A percentile compares a stretch with the other conserved stretches of the same genome.
Evolutionary conservation across 768 basidiomycete species (phyloP).

Genomic region (Piloderma croceum): DNA sequence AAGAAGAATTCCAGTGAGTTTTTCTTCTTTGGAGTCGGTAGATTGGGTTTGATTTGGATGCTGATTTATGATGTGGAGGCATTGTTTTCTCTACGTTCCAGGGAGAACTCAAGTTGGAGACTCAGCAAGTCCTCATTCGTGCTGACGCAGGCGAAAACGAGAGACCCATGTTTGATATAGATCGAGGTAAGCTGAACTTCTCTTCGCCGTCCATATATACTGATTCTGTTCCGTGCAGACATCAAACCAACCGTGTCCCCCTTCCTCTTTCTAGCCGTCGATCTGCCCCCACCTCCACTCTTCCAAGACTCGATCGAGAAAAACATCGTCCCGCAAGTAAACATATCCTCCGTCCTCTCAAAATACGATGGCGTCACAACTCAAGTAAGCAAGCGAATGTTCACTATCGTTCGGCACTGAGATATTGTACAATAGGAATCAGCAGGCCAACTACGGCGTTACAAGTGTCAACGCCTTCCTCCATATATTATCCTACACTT

Average conservation of each 20-base stretch:
- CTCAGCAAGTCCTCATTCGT: constrained; percentile 86
- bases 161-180: constrained; percentile 90
- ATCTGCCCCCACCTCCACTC: constrained; percentile 94
- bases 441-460: constrained; percentile 76
- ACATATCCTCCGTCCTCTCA: constrained; percentile 79
- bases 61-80: constrained; percentile 54
- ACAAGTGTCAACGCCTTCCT: constrained; percentile 85
- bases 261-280: constrained; percentile 92
- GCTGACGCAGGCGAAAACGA: constrained; percentile 68
- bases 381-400: constrained; percentile 47
- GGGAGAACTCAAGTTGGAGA: constrained; percentile 88
- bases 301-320: constrained; percentile 96
- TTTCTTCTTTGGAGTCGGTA: constrained; percentile 8
- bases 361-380: constrained; percentile 93
- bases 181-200: constrained; percentile 60
- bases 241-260: constrained; percentile 82
- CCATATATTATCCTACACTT: constrained; percentile 91
- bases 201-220: constrained; percentile 2
- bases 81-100: constrained; percentile 92
- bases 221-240: constrained; percentile 41
- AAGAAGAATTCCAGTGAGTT: constrained; percentile 82
- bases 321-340: constrained; percentile 98
- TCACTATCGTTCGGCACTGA: not conserved
- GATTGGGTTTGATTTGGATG: constrained; percentile 12
- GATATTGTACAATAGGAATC: constrained; percentile 55